A percentile compares a stretch with the other conserved stretches of the same genome.
These are phyloP conservation scores for Maudiozyma humilis DNA, from an alignment of 1,139 yeast species.

Conservation along the genomic window DNA sequence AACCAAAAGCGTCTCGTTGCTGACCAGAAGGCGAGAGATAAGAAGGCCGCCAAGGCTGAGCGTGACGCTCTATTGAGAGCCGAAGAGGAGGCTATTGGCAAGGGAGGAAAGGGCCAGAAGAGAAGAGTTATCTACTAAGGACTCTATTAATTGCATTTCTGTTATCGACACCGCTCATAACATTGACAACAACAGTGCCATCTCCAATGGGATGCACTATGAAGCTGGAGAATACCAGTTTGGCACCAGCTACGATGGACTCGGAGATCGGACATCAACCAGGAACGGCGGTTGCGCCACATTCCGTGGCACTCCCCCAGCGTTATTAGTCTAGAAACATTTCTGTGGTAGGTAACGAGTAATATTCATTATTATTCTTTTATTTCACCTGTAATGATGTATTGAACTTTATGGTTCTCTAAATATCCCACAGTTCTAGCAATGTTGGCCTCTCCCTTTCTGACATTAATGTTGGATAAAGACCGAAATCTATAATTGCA, in stretches of 20 bases:
- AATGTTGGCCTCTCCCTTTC: background rate
- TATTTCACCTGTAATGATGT: background rate
- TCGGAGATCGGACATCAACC: background rate
- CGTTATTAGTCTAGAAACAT: no score
- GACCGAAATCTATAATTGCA: background rate
- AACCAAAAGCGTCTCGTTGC: conserved; percentile 25
- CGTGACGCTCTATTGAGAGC: conserved; percentile 29
- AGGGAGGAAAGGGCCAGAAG: conserved; percentile 24
- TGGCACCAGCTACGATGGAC: background rate
- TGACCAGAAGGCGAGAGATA: conserved; percentile 26
- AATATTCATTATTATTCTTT: no score
- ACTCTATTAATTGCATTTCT: conserved; percentile 1
- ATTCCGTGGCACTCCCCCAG: no score
- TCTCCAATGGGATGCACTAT: background rate
- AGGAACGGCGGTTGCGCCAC: no score
- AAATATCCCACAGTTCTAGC: background rate
- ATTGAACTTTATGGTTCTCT: background rate
- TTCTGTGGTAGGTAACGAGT: background rate
- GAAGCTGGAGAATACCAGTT: background rate
- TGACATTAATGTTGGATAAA: background rate
- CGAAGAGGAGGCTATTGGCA: conserved; percentile 27
- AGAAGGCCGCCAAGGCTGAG: conserved; percentile 26
- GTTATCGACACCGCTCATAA: background rate
- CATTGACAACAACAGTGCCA: background rate
- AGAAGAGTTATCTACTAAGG: conserved; percentile 6